Percentiles rank a stretch among this genome's conserved stretches.
Conservation (phyloP, 163 green algal species). For the Chlorella variabilis region DNA sequence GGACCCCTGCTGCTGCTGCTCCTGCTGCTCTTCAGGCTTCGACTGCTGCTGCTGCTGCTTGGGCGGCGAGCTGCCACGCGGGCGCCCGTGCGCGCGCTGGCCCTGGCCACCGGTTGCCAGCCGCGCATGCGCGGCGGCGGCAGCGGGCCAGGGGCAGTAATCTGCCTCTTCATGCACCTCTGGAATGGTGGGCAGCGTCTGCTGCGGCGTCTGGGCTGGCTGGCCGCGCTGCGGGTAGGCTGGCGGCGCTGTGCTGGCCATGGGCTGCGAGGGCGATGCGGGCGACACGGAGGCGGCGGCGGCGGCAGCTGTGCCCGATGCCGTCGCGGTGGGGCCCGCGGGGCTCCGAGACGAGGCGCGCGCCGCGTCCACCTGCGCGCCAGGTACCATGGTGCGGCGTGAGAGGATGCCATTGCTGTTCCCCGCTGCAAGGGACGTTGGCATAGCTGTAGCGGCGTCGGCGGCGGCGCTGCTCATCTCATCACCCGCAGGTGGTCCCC, state of each 20-base stretch:
- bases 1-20: background rate
- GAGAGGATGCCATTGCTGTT: too few species aligned
- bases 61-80: background rate
- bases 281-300: background rate
- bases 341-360: too few species aligned
- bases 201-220: constrained; percentile 23
- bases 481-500: too few species aligned
- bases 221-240: constrained; percentile 17
- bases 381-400: too few species aligned
- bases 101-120: background rate
- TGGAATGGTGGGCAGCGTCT: constrained; percentile 31
- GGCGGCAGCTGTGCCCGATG: background rate
- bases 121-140: background rate
- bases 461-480: too few species aligned
- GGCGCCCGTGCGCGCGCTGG: too few species aligned
- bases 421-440: too few species aligned
- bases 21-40: background rate
- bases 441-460: too few species aligned
- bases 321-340: too few species aligned
- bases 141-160: background rate
- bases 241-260: constrained; percentile 1
- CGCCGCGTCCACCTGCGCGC: too few species aligned
- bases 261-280: background rate
- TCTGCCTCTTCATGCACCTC: constrained; percentile 19
- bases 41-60: background rate